phyloP scores from a whole-genome alignment of 345 rosid species.

The Brassica incana region DNA sequence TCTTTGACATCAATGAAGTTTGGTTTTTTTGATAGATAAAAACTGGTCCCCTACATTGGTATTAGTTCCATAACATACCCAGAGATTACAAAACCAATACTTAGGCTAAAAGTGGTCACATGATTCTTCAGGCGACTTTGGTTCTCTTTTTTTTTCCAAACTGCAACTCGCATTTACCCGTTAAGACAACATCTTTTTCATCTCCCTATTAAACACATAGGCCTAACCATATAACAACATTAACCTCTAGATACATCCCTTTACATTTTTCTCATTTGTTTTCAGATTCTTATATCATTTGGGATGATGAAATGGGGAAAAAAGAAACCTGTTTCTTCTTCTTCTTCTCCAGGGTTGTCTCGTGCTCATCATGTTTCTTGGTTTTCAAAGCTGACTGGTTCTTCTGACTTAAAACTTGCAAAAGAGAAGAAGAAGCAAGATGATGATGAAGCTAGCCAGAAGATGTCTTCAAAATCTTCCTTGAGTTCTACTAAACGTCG shows the following conservation, averaged over 20 bases:
- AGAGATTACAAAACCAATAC: conserved; percentile 21
- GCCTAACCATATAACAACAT: conserved; percentile 32
- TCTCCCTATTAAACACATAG: conserved; percentile 34
- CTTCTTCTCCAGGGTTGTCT: conserved; percentile 47
- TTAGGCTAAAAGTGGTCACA: conserved; percentile 37
- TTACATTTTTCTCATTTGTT: conserved; percentile 15
- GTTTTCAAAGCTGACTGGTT: conserved; percentile 63
- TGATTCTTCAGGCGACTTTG: conserved; percentile 43
- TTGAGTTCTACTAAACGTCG: conserved; percentile 30
- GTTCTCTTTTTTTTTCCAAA: conserved; percentile 35
- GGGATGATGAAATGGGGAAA: conserved; percentile 68
- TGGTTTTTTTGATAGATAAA: conserved; percentile 32
- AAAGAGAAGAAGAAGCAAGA: conserved; percentile 43
- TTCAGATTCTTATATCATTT: background rate
- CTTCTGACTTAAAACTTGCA: conserved; percentile 42
- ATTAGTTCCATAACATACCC: conserved; percentile 39
- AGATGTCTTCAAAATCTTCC: conserved; percentile 34
- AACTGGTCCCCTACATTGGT: conserved; percentile 38
- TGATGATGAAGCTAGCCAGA: conserved; percentile 30
- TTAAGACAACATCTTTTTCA: conserved; percentile 30
- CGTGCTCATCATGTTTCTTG: conserved; percentile 55
- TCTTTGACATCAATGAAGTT: conserved; percentile 39
- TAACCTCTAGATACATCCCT: conserved; percentile 26
- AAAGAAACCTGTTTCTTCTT: conserved; percentile 44
- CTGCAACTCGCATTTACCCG: conserved; percentile 31